A percentile compares a stretch with the other conserved stretches of the same genome.
These are phyloP conservation scores for Chlamydomonas incerta DNA, from an alignment of 139 green algal genomes.

Conservation along the genomic window DNA sequence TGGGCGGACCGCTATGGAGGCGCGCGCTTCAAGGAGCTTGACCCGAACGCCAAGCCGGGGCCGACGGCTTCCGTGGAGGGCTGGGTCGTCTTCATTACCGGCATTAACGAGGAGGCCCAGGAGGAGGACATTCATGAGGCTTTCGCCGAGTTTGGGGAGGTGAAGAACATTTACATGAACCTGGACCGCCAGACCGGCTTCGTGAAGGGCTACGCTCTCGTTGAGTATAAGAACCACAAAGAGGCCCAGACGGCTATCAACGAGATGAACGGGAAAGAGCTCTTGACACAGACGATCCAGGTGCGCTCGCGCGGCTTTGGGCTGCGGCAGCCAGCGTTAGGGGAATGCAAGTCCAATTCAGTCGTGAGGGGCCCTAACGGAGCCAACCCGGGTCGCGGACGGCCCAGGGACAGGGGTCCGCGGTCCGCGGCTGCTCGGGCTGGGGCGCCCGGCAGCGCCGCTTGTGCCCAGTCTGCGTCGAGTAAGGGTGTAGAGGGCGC, in stretches of 20 bases:
- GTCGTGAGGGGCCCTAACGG: no score
- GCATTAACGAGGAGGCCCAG: constrained; percentile 94
- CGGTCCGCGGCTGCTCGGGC: no score
- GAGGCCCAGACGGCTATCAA: constrained; percentile 91
- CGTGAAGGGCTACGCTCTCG: constrained; percentile 95
- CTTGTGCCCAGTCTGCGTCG: no score
- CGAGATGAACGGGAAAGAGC: constrained; percentile 84
- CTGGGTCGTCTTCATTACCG: constrained; percentile 94
- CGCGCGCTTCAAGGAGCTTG: constrained; percentile 47
- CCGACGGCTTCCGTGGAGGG: constrained; percentile 84
- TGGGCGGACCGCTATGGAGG: constrained; percentile 46
- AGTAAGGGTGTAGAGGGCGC: no score
- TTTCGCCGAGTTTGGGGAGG: constrained; percentile 93
- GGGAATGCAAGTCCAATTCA: no score
- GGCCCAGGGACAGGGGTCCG: no score
- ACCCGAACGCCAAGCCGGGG: constrained; percentile 43
- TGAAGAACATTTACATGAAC: constrained; percentile 98
- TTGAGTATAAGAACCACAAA: constrained; percentile 90
- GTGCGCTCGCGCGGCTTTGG: background rate
- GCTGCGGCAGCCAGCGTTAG: no score
- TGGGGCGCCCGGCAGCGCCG: no score
- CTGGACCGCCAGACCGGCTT: constrained; percentile 95
- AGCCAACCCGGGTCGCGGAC: no score
- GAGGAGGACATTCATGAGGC: constrained; percentile 95
- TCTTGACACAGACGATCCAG: constrained; percentile 82